These are phyloP conservation scores for Dothiorella sarmentorum DNA, from an alignment of 2,329 filamentous ascomycete genomes.

Conservation along the genomic window DNA sequence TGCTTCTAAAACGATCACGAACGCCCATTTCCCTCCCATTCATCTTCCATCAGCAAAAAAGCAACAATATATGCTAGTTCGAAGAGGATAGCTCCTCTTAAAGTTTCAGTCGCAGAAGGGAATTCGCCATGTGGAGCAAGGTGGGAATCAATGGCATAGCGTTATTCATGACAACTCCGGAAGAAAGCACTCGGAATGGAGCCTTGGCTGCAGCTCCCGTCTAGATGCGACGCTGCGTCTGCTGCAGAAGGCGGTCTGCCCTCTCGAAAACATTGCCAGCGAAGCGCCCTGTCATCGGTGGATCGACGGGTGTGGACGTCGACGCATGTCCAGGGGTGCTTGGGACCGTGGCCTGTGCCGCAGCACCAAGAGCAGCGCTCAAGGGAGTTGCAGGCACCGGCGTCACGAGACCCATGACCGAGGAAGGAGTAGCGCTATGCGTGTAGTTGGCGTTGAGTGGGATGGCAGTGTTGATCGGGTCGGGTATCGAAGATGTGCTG, in stretches of 20 bases:
- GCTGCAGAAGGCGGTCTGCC: slow-evolving; percentile 32
- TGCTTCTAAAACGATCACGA: not conserved
- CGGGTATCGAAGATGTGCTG: slow-evolving; percentile 28
- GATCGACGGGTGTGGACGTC: slow-evolving; percentile 21
- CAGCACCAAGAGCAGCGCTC: slow-evolving; percentile 83
- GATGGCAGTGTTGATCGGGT: slow-evolving; percentile 37
- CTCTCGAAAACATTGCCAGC: slow-evolving; percentile 34
- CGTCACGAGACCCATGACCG: slow-evolving; percentile 45
- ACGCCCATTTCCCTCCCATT: not conserved
- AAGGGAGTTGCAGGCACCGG: slow-evolving; percentile 80
- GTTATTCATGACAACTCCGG: not conserved
- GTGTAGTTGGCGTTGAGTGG: slow-evolving; percentile 28
- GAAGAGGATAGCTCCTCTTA: not conserved
- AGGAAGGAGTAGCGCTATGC: slow-evolving; percentile 27
- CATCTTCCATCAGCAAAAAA: not conserved
- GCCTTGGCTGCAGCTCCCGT: not conserved
- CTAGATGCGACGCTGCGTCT: slow-evolving; percentile 23
- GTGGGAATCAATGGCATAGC: no score
- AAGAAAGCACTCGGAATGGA: not conserved
- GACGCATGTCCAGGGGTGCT: slow-evolving; percentile 53
- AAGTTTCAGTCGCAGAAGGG: not conserved
- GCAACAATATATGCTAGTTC: not conserved
- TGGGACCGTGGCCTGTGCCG: slow-evolving; percentile 84
- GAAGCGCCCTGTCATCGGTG: slow-evolving; percentile 25
- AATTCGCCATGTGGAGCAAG: not conserved